Evolutionary conservation across 2,329 filamentous ascomycete species (phyloP).

Genomic region (Fusarium sulawesiense): DNA sequence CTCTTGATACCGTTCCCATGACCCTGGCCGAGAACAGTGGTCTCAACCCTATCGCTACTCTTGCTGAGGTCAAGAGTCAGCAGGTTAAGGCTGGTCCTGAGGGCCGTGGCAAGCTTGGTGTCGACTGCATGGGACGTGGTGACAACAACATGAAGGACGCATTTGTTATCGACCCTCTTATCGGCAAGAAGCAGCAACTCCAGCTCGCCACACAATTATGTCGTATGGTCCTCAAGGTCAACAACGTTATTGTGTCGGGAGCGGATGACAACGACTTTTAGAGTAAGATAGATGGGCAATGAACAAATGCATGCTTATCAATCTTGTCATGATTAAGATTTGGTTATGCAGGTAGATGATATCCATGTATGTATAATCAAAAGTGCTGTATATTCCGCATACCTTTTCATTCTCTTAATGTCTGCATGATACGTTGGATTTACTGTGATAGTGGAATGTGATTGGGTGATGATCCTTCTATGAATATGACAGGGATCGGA

Average conservation of each 20-base stretch:
- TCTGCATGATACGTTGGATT: background rate
- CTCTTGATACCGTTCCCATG: conserved; percentile 93
- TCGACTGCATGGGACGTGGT: conserved; percentile 97
- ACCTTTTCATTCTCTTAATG: background rate
- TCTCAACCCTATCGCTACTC: conserved; percentile 92
- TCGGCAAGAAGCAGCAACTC: conserved; percentile 97
- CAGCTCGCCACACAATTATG: conserved; percentile 96
- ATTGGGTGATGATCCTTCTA: conserved; percentile 13
- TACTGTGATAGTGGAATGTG: background rate
- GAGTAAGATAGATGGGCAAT: conserved; percentile 43
- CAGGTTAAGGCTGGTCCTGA: conserved; percentile 79
- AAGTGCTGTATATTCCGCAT: conserved; percentile 21
- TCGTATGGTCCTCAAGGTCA: conserved; percentile 97
- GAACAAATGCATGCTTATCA: conserved; percentile 39
- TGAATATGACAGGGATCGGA: conserved; percentile 17
- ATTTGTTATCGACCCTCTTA: conserved; percentile 97
- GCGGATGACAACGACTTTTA: conserved; percentile 90
- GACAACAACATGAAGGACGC: conserved; percentile 98
- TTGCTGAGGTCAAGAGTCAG: conserved; percentile 94
- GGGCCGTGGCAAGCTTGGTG: conserved; percentile 76
- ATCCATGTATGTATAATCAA: conserved; percentile 37
- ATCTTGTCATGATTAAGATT: conserved; percentile 40
- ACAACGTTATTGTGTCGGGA: conserved; percentile 94
- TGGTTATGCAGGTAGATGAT: conserved; percentile 37
- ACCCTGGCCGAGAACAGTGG: conserved; percentile 97